Base-by-base conservation (phyloP, 148 eudicot species). In the Rhododendron vialii region DNA sequence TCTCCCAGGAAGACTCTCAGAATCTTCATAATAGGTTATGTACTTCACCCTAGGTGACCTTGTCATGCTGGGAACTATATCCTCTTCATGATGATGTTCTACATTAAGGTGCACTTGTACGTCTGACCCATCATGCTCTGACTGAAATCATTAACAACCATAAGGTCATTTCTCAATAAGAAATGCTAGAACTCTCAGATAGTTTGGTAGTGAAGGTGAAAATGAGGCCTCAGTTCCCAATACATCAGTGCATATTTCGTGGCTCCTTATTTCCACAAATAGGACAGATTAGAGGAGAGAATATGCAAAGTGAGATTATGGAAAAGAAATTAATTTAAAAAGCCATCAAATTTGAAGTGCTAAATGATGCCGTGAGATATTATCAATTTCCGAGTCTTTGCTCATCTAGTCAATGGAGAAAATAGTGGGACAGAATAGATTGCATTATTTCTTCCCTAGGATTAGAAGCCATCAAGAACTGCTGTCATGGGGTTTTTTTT, bases 41-140 rank as follows among this genome's bases (percentile, higher is more conserved):
- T 97, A 97, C 91, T 95, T 97, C 82, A 89, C 95, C 87, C 89
- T 92, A 82, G 96, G 90, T 81, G 94, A 91, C 91, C 90, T 94
- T 78, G 98, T 94, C 99, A 97, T 97, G 89, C 93, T 93, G 78
- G 99, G 95, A 80, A 94, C 74, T 74, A 97, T 86, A 85, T 97
- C 99, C 80, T 75, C 89, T 81, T 90, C 98, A 89, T 50, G 92
- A 71, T 86, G 84, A 90, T 93, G 99, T 78, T 85, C 89, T 81
- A 95, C 96, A 90, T 97, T 91, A 78, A 94, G 90, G 80, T 95
- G 94, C 85, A 93, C 80, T 92, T 97, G 99, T 84, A 97, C 96
- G 82, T 97, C 99, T 63, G 94, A 87, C 79, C 99, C 99, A 81
- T 95, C 98, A 88, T 97, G 99, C 89, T 97, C 99, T 35, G 95